A percentile compares a stretch with the other conserved stretches of the same genome.
Conservation (phyloP, 345 rosid species). For the Eucalyptus coolabah region DNA sequence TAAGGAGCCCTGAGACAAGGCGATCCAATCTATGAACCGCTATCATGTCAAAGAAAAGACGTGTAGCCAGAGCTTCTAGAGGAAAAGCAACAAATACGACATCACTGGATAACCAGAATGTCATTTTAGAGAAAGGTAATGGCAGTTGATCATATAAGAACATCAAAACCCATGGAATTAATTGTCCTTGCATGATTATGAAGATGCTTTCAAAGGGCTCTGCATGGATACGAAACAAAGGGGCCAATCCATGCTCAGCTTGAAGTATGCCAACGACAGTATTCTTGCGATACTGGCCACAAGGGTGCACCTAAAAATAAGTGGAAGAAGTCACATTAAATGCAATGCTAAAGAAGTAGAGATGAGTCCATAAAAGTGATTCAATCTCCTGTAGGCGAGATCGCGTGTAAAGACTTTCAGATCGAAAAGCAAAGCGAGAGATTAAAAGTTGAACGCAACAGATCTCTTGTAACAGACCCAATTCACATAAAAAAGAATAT, state of each 20-base stretch:
- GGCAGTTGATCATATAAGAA: background rate
- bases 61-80: background rate
- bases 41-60: background rate
- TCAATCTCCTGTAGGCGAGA: background rate
- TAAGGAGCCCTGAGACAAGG: constrained; percentile 93
- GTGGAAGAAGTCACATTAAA: background rate
- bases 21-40: constrained; percentile 86
- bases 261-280: constrained; percentile 92
- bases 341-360: background rate
- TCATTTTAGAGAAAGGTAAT: background rate
- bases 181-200: background rate
- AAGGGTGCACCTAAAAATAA: constrained; percentile 74
- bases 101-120: background rate
- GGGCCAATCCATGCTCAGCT: constrained; percentile 72
- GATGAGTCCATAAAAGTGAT: background rate
- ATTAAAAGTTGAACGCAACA: background rate
- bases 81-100: background rate
- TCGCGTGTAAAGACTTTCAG: background rate
- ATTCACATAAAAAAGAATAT: background rate
- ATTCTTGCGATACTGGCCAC: constrained; percentile 97
- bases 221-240: constrained; percentile 78
- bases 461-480: background rate
- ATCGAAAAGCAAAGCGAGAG: background rate
- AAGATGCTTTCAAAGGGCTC: background rate
- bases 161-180: background rate